These are phyloP conservation scores for Stemphylium vesicarium DNA, from an alignment of 2,329 filamentous ascomycete genomes.

Conservation along the genomic window DNA sequence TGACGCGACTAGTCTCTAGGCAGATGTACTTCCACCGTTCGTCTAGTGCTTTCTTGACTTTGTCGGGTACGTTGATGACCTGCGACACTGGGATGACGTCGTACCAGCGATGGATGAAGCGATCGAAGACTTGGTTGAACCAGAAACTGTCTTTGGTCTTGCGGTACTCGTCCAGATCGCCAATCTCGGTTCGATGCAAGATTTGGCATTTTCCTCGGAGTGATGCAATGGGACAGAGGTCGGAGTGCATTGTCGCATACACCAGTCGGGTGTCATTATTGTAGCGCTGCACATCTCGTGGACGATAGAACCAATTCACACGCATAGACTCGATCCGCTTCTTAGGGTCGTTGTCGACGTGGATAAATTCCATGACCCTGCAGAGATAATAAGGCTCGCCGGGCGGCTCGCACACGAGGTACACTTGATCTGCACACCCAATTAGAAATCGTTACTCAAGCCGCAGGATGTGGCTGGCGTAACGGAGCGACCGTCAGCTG, in stretches of 20 bases:
- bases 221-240: constrained; percentile 89
- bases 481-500: constrained; percentile 32
- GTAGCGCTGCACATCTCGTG: constrained; percentile 92
- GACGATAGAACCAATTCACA: constrained; percentile 98
- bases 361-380: constrained; percentile 97
- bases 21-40: constrained; percentile 97
- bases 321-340: constrained; percentile 83
- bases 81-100: constrained; percentile 90
- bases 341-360: constrained; percentile 70
- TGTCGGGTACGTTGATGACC: constrained; percentile 94
- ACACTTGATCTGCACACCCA: constrained; percentile 74
- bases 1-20: constrained; percentile 90
- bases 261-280: constrained; percentile 88
- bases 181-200: constrained; percentile 84
- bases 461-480: constrained; percentile 39
- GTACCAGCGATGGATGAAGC: constrained; percentile 97
- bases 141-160: constrained; percentile 88
- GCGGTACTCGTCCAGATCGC: constrained; percentile 81
- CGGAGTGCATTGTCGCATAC: constrained; percentile 98
- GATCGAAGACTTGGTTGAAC: constrained; percentile 97
- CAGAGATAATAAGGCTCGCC: constrained; percentile 98
- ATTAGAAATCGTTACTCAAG: constrained; percentile 45
- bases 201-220: constrained; percentile 94
- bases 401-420: constrained; percentile 95
- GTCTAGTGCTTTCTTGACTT: constrained; percentile 93